Conservation (phyloP, 331 rosid genomes). For the Stylosanthes scabra region DNA sequence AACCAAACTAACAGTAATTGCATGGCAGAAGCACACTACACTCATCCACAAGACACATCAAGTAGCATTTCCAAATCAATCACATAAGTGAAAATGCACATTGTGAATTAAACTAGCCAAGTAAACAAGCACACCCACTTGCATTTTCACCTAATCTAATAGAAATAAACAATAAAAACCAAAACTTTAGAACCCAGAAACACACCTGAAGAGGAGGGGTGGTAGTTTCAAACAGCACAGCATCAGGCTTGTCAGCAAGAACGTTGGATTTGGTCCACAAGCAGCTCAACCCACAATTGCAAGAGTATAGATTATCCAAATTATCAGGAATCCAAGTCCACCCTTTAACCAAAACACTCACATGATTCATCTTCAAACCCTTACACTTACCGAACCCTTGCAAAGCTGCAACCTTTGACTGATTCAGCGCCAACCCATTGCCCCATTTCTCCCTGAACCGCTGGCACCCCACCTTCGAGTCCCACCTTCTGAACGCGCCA, state of each 20-base stretch:
- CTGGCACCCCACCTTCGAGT: constrained; percentile 74
- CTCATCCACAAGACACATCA: constrained; percentile 16
- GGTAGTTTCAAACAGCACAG: constrained; percentile 79
- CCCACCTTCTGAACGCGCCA: constrained; percentile 80
- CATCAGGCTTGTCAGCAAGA: constrained; percentile 96
- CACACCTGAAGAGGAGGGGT: constrained; percentile 85
- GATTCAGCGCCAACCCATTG: constrained; percentile 26
- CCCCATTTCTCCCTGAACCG: constrained; percentile 56
- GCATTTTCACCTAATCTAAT: constrained; percentile 22
- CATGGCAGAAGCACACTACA: background rate
- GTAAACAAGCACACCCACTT: constrained; percentile 7
- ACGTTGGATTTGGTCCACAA: constrained; percentile 95
- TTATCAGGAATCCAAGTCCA: constrained; percentile 99
- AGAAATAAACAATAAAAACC: background rate
- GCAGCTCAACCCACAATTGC: constrained; percentile 89
- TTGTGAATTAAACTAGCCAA: constrained; percentile 20
- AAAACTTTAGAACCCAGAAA: constrained; percentile 1
- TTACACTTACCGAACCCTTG: constrained; percentile 60
- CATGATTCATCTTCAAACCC: constrained; percentile 55
- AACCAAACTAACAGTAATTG: background rate
- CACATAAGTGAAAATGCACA: constrained; percentile 4
- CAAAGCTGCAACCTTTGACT: constrained; percentile 59
- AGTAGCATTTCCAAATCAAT: constrained; percentile 15
- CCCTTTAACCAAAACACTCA: constrained; percentile 85
- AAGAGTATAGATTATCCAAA: constrained; percentile 87